Evolutionary conservation across 352 stramenopile species (phyloP), one percentile per base, ranked within the genome.

Genomic region (Phytopythium aichiense): DNA sequence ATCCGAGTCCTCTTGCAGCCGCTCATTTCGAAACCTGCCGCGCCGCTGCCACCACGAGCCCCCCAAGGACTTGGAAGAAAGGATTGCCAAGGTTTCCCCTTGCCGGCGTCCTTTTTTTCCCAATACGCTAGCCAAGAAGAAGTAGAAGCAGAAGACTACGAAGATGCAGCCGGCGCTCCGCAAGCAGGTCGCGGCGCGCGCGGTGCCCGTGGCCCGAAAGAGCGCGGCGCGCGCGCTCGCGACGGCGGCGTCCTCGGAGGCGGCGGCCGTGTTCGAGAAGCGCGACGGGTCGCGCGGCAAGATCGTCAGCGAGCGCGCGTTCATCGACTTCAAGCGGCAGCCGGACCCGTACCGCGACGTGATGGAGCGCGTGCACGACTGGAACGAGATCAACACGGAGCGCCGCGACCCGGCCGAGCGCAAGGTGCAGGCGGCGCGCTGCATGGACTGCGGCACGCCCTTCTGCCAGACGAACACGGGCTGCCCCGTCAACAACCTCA

Each of bases 391-490:
- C 70, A 98, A 99, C 77, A 91, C 87, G 53, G 69, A 81, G 28
- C 79, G 91, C 25, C 92, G 94, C 53, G 88, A 98, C 56, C 81
- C 91, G 11, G 66, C 65, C 31, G 88, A 98, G 69, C 91, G 96
- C 68, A 98, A 95, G 67, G 75, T 90, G 28, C 97, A 99, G 72
- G 96, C 96, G 2, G 95, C 96, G 55, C 91, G 97, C 38, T 99
- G 97, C 83, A 99, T 99, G 97, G 96, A 99, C 81, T 99, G 97
- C 74, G 97, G 97, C 50, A 99, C 96, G 18, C 97, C 97, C 37
- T 99, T 99, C 68, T 99, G 96, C 76, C 95, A 98, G 77, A 99
- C 96, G 38, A 95, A 99, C 77, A 98, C 95, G 45, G 97, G 97
- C 53, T 99, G 97, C 68, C 97, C 97, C 25, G 92, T 99, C 22